These are phyloP conservation scores for Hanseniaspora nectarophila DNA, from an alignment of 805 yeast species.

Conservation along the genomic window DNA sequence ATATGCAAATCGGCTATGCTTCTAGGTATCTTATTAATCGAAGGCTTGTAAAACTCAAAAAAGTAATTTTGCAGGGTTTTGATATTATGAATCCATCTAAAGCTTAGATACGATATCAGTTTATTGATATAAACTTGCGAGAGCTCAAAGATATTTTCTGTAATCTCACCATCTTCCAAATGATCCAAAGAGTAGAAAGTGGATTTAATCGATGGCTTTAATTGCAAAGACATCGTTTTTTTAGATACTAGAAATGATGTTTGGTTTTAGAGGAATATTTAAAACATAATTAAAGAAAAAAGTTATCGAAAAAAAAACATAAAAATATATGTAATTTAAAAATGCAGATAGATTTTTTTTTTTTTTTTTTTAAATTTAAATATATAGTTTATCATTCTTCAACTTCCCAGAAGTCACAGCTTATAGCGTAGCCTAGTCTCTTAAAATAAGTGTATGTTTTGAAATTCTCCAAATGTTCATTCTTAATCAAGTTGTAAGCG, in stretches of 20 bases:
- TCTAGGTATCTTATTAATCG: background rate
- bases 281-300: no score
- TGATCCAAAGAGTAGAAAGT: background rate
- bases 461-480: background rate
- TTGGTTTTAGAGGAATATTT: no score
- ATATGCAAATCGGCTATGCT: background rate
- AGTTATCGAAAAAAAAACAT: no score
- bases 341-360: no score
- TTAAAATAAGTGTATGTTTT: constrained; percentile 5
- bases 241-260: background rate
- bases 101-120: background rate
- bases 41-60: background rate
- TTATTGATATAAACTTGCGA: background rate
- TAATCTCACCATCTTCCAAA: background rate
- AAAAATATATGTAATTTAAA: no score
- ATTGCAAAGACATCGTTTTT: background rate
- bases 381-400: background rate
- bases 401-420: constrained; percentile 9
- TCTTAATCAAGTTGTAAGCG: background rate
- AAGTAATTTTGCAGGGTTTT: background rate
- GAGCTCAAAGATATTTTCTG: background rate
- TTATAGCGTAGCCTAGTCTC: constrained; percentile 1
- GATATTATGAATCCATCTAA: background rate
- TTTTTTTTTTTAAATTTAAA: no score
- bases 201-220: background rate